phyloP scores from a whole-genome alignment of 2,329 filamentous ascomycete species.

The Penicillium sp. region DNA sequence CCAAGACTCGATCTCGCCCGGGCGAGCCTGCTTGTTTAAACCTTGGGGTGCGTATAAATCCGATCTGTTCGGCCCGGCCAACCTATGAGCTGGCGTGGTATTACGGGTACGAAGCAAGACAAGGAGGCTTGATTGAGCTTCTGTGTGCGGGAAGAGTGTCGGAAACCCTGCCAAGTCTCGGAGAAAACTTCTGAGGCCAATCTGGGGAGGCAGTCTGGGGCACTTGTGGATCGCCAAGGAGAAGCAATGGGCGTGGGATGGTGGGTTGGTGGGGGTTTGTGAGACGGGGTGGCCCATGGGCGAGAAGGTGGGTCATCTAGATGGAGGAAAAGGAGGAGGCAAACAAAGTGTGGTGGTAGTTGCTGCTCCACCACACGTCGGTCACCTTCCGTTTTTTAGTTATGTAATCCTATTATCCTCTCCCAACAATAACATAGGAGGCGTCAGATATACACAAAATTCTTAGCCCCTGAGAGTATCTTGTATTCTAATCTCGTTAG shows the following conservation, averaged over 20 bases:
- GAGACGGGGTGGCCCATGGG: neutral
- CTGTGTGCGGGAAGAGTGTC: neutral
- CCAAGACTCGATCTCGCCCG: slow-evolving; percentile 2
- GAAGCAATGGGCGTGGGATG: neutral
- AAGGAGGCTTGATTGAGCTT: neutral
- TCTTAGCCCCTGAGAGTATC: too few relatives aligned
- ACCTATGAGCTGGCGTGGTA: neutral
- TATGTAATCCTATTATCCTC: too few relatives aligned
- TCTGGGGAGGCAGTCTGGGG: slow-evolving; percentile 1
- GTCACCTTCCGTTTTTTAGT: neutral
- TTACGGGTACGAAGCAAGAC: neutral
- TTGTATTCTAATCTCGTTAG: too few relatives aligned
- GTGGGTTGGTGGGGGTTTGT: neutral
- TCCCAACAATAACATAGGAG: too few relatives aligned
- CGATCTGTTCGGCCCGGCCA: neutral
- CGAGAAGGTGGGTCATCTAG: neutral
- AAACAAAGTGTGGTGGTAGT: neutral
- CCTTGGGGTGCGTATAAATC: neutral
- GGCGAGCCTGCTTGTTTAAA: neutral
- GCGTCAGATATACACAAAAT: too few relatives aligned
- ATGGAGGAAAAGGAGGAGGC: neutral
- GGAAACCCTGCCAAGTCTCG: neutral
- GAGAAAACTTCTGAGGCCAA: neutral
- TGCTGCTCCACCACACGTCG: neutral
- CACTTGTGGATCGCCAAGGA: neutral